Conservation (phyloP, 176 grass and related monocot species). For the Panicum miliaceum region DNA sequence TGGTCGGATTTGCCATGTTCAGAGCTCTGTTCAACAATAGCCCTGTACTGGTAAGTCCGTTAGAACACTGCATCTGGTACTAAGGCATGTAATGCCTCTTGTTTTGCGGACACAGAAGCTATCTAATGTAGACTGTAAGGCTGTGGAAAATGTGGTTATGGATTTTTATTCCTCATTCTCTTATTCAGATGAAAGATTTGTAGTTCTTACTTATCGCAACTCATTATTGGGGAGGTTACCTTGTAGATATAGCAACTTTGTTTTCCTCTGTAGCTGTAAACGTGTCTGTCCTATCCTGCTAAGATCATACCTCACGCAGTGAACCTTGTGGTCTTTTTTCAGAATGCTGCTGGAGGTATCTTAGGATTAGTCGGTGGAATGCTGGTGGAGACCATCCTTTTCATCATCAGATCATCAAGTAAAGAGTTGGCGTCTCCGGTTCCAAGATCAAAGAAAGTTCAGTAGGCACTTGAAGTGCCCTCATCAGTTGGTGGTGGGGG, state of each 20-base stretch:
- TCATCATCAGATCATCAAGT: slow-evolving; percentile 80
- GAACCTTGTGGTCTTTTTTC: slow-evolving; percentile 35
- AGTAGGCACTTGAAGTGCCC: slow-evolving; percentile 42
- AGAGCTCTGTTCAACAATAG: slow-evolving; percentile 86
- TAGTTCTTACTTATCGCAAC: not conserved
- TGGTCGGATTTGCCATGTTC: slow-evolving; percentile 80
- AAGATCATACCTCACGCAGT: not conserved
- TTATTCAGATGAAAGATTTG: not conserved
- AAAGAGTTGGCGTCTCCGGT: slow-evolving; percentile 55
- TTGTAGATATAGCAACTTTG: not conserved
- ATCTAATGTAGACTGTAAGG: not conserved
- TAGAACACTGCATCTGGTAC: not conserved
- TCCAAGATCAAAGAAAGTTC: slow-evolving; percentile 59
- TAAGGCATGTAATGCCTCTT: not conserved
- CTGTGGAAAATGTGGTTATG: not conserved
- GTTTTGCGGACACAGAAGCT: not conserved
- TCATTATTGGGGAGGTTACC: not conserved
- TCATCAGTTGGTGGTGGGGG: not conserved
- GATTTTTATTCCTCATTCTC: not conserved
- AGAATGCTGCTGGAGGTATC: slow-evolving; percentile 96
- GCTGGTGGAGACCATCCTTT: slow-evolving; percentile 85
- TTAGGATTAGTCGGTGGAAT: slow-evolving; percentile 82
- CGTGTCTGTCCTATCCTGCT: not conserved
- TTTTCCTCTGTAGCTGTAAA: not conserved
- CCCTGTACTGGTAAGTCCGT: slow-evolving; percentile 70